Conservation (phyloP, 805 yeast species). For the Barnettozyma siamensis region DNA sequence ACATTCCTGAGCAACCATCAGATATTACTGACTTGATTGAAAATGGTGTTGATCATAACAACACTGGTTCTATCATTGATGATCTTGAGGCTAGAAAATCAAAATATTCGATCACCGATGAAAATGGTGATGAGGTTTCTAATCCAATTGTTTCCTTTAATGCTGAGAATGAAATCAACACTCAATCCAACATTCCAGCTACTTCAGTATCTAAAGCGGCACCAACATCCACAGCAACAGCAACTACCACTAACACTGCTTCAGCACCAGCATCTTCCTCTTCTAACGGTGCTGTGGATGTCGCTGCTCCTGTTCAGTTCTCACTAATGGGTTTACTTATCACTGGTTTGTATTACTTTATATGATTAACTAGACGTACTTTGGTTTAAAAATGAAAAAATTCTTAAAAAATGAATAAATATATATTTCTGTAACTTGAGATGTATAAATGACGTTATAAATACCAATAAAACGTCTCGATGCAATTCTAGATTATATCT, state of each 20-base stretch:
- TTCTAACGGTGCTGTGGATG: constrained; percentile 10
- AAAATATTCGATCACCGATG: constrained; percentile 35
- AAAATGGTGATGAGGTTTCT: constrained; percentile 28
- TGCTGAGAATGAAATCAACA: constrained; percentile 32
- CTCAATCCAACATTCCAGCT: constrained; percentile 23
- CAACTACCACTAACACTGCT: constrained; percentile 17
- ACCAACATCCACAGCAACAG: constrained; percentile 16
- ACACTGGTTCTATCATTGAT: constrained; percentile 39
- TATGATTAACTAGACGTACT: constrained; percentile 24
- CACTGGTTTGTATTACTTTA: constrained; percentile 34
- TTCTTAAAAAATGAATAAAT: no score
- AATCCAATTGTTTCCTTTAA: constrained; percentile 34
- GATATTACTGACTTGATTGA: constrained; percentile 38
- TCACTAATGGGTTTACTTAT: constrained; percentile 28
- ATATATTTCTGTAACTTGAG: no score
- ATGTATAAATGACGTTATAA: no score
- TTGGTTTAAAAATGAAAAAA: no score
- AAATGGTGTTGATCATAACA: constrained; percentile 41
- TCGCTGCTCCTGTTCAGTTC: background rate
- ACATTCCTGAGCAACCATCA: constrained; percentile 42
- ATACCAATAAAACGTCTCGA: no score
- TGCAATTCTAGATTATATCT: background rate
- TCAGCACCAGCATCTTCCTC: constrained; percentile 15
- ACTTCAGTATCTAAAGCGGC: constrained; percentile 12
- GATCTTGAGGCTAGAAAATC: constrained; percentile 32